Conservation (phyloP, 441 rosid genomes). For the Manihot esculenta region DNA sequence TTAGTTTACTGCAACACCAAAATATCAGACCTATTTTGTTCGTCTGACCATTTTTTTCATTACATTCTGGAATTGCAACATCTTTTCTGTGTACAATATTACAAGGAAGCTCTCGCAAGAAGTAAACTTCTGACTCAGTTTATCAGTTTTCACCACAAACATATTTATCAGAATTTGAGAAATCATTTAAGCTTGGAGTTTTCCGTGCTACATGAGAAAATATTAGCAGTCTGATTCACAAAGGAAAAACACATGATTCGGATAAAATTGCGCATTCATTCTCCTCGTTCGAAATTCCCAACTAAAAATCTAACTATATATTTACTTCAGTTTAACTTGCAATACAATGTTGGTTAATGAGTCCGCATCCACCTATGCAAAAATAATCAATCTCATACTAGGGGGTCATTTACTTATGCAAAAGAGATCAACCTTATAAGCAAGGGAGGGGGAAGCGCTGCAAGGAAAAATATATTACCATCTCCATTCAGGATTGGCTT, state of each 20-base stretch:
- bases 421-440: not conserved
- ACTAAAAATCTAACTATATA: not conserved
- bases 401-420: not conserved
- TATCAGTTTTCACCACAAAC: not conserved
- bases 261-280: not conserved
- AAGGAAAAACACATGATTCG: not conserved
- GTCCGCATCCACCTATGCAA: not conserved
- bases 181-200: not conserved
- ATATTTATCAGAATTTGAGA: not conserved
- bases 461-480: conserved; percentile 50
- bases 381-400: not conserved
- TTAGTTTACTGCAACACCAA: not conserved
- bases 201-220: not conserved
- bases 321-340: not conserved
- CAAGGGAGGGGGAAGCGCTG: not conserved
- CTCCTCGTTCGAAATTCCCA: not conserved
- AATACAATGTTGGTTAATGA: not conserved
- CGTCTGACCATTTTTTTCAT: too few species aligned
- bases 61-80: too few species aligned
- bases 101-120: not conserved
- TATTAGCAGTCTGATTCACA: not conserved
- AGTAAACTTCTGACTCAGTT: not conserved
- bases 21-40: not conserved
- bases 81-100: not conserved
- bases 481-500: conserved; percentile 79